These are phyloP conservation scores for Chlorella sp. DNA, from an alignment of 139 green algal species.

Conservation along the genomic window DNA sequence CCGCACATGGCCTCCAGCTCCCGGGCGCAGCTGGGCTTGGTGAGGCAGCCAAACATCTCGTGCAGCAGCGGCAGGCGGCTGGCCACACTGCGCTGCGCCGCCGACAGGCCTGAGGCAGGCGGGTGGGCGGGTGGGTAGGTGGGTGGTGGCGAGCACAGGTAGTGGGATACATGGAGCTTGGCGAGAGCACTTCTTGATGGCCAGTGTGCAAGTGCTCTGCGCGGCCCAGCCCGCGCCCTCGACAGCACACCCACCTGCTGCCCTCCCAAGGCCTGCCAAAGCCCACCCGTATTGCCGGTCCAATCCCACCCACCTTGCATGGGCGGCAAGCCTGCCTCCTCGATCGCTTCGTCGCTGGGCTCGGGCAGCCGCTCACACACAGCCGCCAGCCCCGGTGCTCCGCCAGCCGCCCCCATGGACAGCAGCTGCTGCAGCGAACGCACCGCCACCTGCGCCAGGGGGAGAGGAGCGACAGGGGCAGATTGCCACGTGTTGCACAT, in stretches of 20 bases:
- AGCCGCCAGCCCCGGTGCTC: not conserved
- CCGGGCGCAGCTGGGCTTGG: slow-evolving; percentile 23
- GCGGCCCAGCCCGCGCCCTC: not conserved
- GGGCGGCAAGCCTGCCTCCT: not conserved
- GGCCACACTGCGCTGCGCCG: not conserved
- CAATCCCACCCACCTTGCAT: not conserved
- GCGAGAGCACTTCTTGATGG: too few relatives aligned
- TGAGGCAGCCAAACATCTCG: not conserved
- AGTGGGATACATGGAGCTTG: too few relatives aligned
- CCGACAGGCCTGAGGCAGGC: not conserved
- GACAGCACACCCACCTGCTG: not conserved
- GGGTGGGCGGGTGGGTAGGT: not conserved
- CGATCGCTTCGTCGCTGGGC: not conserved
- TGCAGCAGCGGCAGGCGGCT: slow-evolving; percentile 30
- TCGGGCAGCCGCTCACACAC: not conserved
- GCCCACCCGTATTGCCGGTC: too few relatives aligned
- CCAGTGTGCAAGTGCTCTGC: not conserved
- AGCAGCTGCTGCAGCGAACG: slow-evolving; percentile 20
- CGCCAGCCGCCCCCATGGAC: not conserved
- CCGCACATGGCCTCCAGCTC: slow-evolving; percentile 32
- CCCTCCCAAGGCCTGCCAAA: not conserved
- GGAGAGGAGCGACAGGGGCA: not conserved
- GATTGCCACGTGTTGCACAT: too few relatives aligned
- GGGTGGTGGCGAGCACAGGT: not conserved
- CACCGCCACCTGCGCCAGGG: not conserved